These are phyloP conservation scores for Helicocarpus griseus DNA, from an alignment of 2,329 filamentous ascomycete species.

Conservation along the genomic window DNA sequence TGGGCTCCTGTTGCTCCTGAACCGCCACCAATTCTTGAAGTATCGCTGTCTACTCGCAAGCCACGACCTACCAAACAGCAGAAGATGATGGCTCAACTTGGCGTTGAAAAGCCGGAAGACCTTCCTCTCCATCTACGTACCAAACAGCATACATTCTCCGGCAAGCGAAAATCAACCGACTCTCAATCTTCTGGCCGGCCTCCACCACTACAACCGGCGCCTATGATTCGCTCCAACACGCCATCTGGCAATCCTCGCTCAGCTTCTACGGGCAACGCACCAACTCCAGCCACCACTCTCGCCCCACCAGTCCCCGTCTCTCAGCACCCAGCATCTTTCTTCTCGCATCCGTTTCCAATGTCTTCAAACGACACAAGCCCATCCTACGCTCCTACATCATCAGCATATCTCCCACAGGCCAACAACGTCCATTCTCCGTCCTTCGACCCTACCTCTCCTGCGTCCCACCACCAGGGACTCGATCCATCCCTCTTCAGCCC, in stretches of 20 bases:
- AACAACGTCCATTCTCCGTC: constrained; percentile 24
- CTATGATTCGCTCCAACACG: constrained; percentile 17
- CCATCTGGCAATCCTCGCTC: constrained; percentile 22
- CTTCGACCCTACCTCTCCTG: constrained; percentile 31
- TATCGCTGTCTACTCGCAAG: constrained; percentile 86
- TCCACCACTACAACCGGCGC: constrained; percentile 21
- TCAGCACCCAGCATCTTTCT: constrained; percentile 24
- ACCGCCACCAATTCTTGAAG: constrained; percentile 74
- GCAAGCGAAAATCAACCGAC: constrained; percentile 60
- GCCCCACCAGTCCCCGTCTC: constrained; percentile 16
- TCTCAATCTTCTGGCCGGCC: constrained; percentile 20
- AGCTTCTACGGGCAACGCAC: constrained; percentile 22
- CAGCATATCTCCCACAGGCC: constrained; percentile 29
- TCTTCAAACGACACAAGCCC: constrained; percentile 27
- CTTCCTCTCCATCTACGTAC: constrained; percentile 73
- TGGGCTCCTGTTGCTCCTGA: constrained; percentile 85
- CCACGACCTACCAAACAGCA: constrained; percentile 94
- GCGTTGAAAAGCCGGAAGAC: constrained; percentile 82
- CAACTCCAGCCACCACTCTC: constrained; percentile 22
- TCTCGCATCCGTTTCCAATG: constrained; percentile 31
- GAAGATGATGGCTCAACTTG: constrained; percentile 81
- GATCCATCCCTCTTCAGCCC: constrained; percentile 35
- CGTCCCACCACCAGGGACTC: constrained; percentile 24
- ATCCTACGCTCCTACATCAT: constrained; percentile 26
- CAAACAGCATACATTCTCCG: constrained; percentile 57